Base-by-base conservation (phyloP, 2,329 filamentous ascomycete genomes). In the Calonectria hongkongensis region DNA sequence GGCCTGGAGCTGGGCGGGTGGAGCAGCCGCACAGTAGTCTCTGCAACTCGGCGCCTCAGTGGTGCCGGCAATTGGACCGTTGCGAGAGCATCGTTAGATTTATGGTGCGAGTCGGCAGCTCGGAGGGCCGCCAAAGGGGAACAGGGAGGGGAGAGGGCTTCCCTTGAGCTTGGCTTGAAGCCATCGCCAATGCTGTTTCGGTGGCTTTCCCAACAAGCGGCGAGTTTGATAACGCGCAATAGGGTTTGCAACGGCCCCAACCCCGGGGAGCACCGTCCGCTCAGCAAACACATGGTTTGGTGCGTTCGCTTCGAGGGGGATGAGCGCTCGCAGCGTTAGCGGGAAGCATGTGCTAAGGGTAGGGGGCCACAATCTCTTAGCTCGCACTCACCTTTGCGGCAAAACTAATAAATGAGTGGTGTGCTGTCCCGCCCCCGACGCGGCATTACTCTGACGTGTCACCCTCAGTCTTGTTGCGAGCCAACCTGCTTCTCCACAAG, bases 361-460 rank as follows among this genome's bases (percentile, higher is more conserved):
- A 9, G 33, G 33, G 33, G 33, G 33, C 33, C 33, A 36, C 33
- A 36, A 36, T 36, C n/a, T 25, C 27, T 36, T 60, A 60, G 54
- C 54, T 36, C 54, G 33, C 54, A 9, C 54, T 39, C 54, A 60
- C 21, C 21, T 60, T 60, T 60, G 54, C 54, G 54, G 54, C 54
- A 41, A 27, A 36, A n/a, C 21, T 12, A 47, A 48, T 48, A 48
- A 48, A 48, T 21, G 45, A n/a, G n/a, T 48, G 45, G 45, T 48
- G 45, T 10, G 45, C 45, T 48, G 45, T 48, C 45, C 41, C 41
- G 41, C 41, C 45, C 45, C 18, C 45, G 33, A 36, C 33, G n/a
- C 45, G n/a, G n/a, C n/a, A 21, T 12, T 48, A 25, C 54, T 58
- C 54, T 60, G 54, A 60, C 54, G 54, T 60, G 54, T 60, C 54